A percentile compares a stretch with the other conserved stretches of the same genome.
Conservation (phyloP, 2,329 filamentous ascomycete genomes). For the Aureobasidium pullulans region DNA sequence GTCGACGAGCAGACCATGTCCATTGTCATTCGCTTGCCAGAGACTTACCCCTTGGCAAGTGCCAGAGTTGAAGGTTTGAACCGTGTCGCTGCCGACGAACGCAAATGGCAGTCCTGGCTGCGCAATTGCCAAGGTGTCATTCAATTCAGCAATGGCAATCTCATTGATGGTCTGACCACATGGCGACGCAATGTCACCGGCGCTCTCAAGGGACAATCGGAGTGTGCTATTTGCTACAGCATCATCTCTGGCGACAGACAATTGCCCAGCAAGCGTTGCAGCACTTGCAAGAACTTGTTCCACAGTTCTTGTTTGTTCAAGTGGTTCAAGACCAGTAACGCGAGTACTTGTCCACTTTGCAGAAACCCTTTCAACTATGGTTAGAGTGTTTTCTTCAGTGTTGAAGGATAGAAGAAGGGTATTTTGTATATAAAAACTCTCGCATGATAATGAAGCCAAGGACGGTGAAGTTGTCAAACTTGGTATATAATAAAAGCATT, state of each 20-base stretch:
- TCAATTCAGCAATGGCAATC: slow-evolving; percentile 80
- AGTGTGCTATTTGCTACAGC: slow-evolving; percentile 95
- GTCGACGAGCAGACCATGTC: slow-evolving; percentile 81
- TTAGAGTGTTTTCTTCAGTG: neutral
- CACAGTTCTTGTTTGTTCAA: slow-evolving; percentile 85
- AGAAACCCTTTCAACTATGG: slow-evolving; percentile 73
- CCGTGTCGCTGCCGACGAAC: slow-evolving; percentile 79
- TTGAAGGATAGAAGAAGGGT: neutral
- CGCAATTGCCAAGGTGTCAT: slow-evolving; percentile 85
- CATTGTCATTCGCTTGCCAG: slow-evolving; percentile 73
- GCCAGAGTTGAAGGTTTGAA: slow-evolving; percentile 70
- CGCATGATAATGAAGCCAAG: too few relatives aligned
- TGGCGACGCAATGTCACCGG: slow-evolving; percentile 84
- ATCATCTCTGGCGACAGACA: slow-evolving; percentile 84
- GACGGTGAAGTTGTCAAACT: too few relatives aligned
- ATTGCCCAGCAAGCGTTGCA: slow-evolving; percentile 84
- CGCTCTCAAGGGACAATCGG: slow-evolving; percentile 82
- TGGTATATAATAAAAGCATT: too few relatives aligned
- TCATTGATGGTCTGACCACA: slow-evolving; percentile 77
- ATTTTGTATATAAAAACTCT: neutral
- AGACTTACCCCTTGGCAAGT: slow-evolving; percentile 72
- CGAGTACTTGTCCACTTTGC: slow-evolving; percentile 87
- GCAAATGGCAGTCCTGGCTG: slow-evolving; percentile 89
- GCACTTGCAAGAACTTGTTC: slow-evolving; percentile 90
- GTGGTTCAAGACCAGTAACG: slow-evolving; percentile 93